Evolutionary conservation across 2,329 filamentous ascomycete species (phyloP), one percentile per base, ranked within the genome.

Genomic region (Leptoxyphium fumago): DNA sequence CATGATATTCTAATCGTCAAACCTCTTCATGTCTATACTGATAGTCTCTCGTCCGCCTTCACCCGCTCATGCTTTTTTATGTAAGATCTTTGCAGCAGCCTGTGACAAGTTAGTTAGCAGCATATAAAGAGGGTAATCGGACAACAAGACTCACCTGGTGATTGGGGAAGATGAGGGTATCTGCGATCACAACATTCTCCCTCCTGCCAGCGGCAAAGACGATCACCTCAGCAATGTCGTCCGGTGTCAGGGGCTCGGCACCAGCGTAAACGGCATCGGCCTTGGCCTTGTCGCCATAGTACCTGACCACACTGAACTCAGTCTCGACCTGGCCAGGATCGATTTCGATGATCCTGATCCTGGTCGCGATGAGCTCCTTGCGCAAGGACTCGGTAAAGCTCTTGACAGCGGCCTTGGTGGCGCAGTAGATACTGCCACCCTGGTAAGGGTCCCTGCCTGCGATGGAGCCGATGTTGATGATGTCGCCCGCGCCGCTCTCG

Each of bases 251-350:
- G 36, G 88, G 87, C 52, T 93, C 83, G 52, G 76, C 80, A 42
- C 80, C 82, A 80, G 80, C 78, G 63, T 94, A 94, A 43, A 94
- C 86, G 42, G 84, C 83, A 68, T 91, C 84, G 4, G 88, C 88
- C 71, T 94, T 94, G 48, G 72, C 61, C 70, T 88, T 88, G 62
- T 95, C 88, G 5, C 88, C 88, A 50, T 84, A 80, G 63, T 91
- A 94, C 48, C 88, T 74, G 38, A 94, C 84, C 14, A 94, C 71
- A 2, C 83, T 89, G 65, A 95, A 94, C 61, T 95, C 84, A 39
- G 88, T 94, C 72, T 94, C 86, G 40, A 94, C 87, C 66, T 94
- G 87, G 21, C 88, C 88, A 0, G 88, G 88, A 57, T 94, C 88
- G 56, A 95, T 74, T 63, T 86, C 84, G 49, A 94, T 94, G 48